Percentiles rank a stretch among this genome's conserved stretches.
Conservation (phyloP, 345 rosid species). For the Corymbia maculata region DNA sequence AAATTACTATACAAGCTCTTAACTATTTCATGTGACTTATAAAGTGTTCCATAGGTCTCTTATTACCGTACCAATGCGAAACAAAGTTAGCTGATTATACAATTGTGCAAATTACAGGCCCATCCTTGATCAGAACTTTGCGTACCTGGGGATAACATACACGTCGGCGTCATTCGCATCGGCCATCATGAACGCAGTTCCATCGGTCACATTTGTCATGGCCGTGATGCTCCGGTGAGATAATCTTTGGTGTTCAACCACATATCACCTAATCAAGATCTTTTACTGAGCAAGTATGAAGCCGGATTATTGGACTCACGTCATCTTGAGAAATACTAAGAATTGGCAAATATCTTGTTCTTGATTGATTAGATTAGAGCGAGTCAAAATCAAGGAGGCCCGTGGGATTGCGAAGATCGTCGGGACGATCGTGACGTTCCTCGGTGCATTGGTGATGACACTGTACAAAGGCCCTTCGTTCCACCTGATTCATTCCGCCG, state of each 20-base stretch:
- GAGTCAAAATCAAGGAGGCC: slow-evolving; percentile 26
- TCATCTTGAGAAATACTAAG: not conserved
- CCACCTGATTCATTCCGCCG: slow-evolving; percentile 20
- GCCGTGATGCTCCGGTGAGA: slow-evolving; percentile 50
- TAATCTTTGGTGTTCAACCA: not conserved
- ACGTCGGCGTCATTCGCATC: slow-evolving; percentile 66
- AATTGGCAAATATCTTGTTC: not conserved
- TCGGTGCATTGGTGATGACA: slow-evolving; percentile 67
- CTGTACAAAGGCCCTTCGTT: slow-evolving; percentile 59
- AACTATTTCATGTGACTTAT: not conserved
- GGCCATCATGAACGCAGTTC: slow-evolving; percentile 72
- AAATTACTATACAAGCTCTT: too few relatives aligned
- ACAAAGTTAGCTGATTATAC: not conserved
- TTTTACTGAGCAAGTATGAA: not conserved
- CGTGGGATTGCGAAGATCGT: slow-evolving; percentile 53
- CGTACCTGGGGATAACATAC: slow-evolving; percentile 53
- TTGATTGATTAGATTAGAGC: slow-evolving; percentile 35
- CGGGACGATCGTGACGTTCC: slow-evolving; percentile 51
- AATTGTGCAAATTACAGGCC: slow-evolving; percentile 29
- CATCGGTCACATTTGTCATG: slow-evolving; percentile 63
- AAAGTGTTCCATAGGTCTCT: not conserved
- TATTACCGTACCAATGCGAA: not conserved
- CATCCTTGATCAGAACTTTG: slow-evolving; percentile 63
- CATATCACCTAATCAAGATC: not conserved
- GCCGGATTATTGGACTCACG: not conserved